Base-by-base conservation (phyloP, 106 monocot genomes). In the Dendrobium officinale region DNA sequence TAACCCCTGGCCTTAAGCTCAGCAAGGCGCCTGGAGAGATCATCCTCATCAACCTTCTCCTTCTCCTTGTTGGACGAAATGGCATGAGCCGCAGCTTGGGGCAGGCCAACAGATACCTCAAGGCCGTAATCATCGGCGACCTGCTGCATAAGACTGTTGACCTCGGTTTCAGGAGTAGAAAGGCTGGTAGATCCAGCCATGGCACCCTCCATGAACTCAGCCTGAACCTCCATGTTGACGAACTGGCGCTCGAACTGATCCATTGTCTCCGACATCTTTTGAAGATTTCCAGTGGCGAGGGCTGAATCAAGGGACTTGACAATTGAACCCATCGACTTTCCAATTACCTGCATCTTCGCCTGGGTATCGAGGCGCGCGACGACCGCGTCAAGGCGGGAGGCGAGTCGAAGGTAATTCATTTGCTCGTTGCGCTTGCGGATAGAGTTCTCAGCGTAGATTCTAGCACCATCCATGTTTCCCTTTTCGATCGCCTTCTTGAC, bases 171-270 rank as follows among this genome's bases (percentile, higher is more conserved):
- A 24, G 83, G 83, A 15, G 83, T 83, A n/a, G 78, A 78, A 10
- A 83, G 83, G 74, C 58, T 59, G 56, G 83, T 83, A 37, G 79
- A 79, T 55, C 83, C 83, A 19, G 78, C 83, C 83, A 83, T 83
- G 58, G 79, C 16, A 2, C 74, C 73, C 56, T 83, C 83, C 79
- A 83, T 83, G 74, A 83, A 83, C 56, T 84, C 84, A n/a, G 84
- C 79, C 80, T 84, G 84, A 47, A 84, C 84, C 84, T 84, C 84
- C 83, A 83, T 83, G 79, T 83, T 83, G 41, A 85, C 85, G 81
- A 85, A 85, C 85, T 85, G 81, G n/a, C 42, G 45, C 77, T 85
- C 85, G 27, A 85, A 85, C 85, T 77, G 81, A 20, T 85, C 83
- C 83, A 83, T 83, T 19, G 83, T 83, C 74, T 83, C 83, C 44